These are phyloP conservation scores for Basidiobolus meristosporus DNA, from an alignment of 371 early-diverging fungal species.

Conservation along the genomic window DNA sequence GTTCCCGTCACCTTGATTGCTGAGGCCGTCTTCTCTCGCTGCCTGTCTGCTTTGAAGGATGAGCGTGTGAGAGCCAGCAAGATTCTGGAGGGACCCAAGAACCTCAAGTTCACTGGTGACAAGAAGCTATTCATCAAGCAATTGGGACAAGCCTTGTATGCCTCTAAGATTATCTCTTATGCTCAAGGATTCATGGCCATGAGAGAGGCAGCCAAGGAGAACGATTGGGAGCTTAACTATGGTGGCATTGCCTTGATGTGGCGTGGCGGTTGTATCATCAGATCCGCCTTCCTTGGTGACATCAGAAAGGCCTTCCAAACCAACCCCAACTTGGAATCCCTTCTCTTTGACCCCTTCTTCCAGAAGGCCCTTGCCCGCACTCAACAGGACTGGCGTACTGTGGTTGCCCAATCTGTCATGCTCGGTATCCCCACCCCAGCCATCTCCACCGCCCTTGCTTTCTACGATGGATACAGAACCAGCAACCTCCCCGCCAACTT, in stretches of 20 bases:
- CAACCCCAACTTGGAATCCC: slow-evolving; percentile 70
- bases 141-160: slow-evolving; percentile 84
- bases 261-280: no score
- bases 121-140: slow-evolving; percentile 70
- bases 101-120: slow-evolving; percentile 47
- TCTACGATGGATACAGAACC: slow-evolving; percentile 92
- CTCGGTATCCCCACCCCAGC: slow-evolving; percentile 88
- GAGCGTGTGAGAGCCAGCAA: slow-evolving; percentile 81
- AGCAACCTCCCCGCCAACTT: slow-evolving; percentile 86
- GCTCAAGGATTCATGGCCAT: slow-evolving; percentile 98
- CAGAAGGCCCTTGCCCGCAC: slow-evolving; percentile 67
- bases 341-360: slow-evolving; percentile 90
- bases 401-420: slow-evolving; percentile 61
- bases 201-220: slow-evolving; percentile 81
- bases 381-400: slow-evolving; percentile 77
- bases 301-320: slow-evolving; percentile 83
- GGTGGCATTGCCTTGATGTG: slow-evolving; percentile 88
- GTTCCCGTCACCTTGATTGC: slow-evolving; percentile 91
- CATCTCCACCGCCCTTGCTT: slow-evolving; percentile 79
- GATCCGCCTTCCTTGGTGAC: slow-evolving; percentile 85
- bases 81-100: slow-evolving; percentile 56
- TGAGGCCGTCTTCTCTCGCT: slow-evolving; percentile 95
- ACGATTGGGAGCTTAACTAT: slow-evolving; percentile 91
- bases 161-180: no score
- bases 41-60: slow-evolving; percentile 86